Percentiles rank a stretch among this genome's conserved stretches.
These are phyloP conservation scores for Cornus suecica DNA, from an alignment of 148 eudicot species.

Conservation along the genomic window DNA sequence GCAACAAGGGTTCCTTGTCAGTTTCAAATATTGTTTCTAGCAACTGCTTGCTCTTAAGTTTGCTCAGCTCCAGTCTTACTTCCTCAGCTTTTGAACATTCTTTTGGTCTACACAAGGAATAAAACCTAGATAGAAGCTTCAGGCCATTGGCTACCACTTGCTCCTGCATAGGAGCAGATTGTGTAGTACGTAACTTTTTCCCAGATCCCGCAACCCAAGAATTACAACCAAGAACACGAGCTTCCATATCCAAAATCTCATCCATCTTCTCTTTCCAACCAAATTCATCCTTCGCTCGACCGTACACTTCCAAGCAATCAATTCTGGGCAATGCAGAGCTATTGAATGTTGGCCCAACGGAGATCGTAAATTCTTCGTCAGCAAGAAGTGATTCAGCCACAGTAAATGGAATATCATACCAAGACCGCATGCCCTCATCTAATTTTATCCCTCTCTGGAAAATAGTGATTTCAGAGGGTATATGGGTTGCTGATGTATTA, in stretches of 20 bases:
- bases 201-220: conserved; percentile 62
- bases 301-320: conserved; percentile 94
- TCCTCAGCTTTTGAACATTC: conserved; percentile 57
- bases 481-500: conserved; percentile 82
- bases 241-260: conserved; percentile 91
- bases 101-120: conserved; percentile 51
- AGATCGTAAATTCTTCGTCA: conserved; percentile 82
- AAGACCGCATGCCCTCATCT: conserved; percentile 97
- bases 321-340: conserved; percentile 80
- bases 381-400: conserved; percentile 98
- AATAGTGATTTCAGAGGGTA: conserved; percentile 81
- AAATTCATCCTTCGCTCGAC: conserved; percentile 97
- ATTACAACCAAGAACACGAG: conserved; percentile 75
- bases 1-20: conserved; percentile 84
- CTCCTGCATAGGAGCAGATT: conserved; percentile 76
- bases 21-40: conserved; percentile 87
- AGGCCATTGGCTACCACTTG: conserved; percentile 93
- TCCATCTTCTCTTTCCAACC: conserved; percentile 99
- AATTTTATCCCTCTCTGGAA: conserved; percentile 90
- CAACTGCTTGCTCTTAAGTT: conserved; percentile 71
- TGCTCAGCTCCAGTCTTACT: conserved; percentile 47
- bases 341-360: conserved; percentile 77
- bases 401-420: conserved; percentile 98
- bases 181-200: conserved; percentile 55
- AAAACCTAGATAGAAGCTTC: conserved; percentile 74